These are phyloP conservation scores for Chaetomium strumarium DNA, from an alignment of 2,329 filamentous ascomycete genomes.

Conservation along the genomic window DNA sequence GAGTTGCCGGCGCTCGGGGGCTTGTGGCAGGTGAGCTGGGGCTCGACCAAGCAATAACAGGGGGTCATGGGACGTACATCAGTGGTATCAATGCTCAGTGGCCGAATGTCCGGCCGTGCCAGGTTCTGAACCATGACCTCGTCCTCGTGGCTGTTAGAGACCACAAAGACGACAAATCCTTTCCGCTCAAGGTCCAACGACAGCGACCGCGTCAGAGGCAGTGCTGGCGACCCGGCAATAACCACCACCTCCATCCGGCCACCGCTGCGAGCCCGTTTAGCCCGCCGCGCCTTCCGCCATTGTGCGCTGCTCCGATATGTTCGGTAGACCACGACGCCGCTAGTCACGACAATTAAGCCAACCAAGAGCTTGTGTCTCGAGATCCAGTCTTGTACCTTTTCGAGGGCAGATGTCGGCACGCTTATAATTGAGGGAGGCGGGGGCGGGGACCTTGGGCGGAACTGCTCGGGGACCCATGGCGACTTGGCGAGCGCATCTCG, in stretches of 20 bases:
- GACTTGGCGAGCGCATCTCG: slow-evolving; percentile 62
- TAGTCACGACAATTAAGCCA: slow-evolving; percentile 62
- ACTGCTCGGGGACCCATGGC: slow-evolving; percentile 65
- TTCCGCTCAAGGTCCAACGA: slow-evolving; percentile 82
- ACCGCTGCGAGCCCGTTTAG: slow-evolving; percentile 73
- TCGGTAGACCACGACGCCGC: slow-evolving; percentile 58
- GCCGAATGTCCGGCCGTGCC: slow-evolving; percentile 72
- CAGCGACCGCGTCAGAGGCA: slow-evolving; percentile 77
- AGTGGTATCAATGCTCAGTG: slow-evolving; percentile 75
- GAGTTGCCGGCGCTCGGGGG: slow-evolving; percentile 61
- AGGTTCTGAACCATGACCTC: slow-evolving; percentile 72
- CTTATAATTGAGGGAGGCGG: slow-evolving; percentile 35
- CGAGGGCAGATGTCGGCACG: slow-evolving; percentile 32
- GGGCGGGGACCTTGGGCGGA: slow-evolving; percentile 51
- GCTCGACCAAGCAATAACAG: not conserved
- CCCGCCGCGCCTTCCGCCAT: slow-evolving; percentile 63
- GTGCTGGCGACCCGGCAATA: slow-evolving; percentile 78
- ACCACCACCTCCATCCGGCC: slow-evolving; percentile 82
- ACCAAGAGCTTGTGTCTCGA: slow-evolving; percentile 66
- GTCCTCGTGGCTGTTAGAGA: slow-evolving; percentile 79
- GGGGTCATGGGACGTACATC: slow-evolving; percentile 50
- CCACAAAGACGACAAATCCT: slow-evolving; percentile 89
- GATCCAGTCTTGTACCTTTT: slow-evolving; percentile 65
- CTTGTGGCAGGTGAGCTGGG: slow-evolving; percentile 35
- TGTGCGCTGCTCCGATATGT: slow-evolving; percentile 48